Conservation (phyloP, 768 basidiomycete species). For the Trametopsis cervina region DNA sequence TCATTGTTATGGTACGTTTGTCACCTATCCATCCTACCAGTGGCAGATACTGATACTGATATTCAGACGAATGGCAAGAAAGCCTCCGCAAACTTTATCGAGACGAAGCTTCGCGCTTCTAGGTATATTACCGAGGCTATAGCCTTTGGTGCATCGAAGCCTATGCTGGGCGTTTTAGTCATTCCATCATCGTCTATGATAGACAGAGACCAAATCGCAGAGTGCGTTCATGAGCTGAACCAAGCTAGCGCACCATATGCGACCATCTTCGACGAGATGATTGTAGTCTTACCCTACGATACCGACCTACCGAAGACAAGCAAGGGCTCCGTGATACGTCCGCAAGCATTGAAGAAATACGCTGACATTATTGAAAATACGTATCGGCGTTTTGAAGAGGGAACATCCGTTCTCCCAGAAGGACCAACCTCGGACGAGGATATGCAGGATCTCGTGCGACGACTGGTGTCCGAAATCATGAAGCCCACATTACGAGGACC, state of each 20-base stretch:
- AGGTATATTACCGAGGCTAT: constrained; percentile 7
- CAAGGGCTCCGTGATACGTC: constrained; percentile 9
- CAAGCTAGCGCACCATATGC: constrained; percentile 3
- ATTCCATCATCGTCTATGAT: constrained; percentile 2
- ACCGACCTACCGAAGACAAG: constrained; percentile 6
- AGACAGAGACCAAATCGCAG: not conserved
- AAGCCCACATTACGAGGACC: not conserved
- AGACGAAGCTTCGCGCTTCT: constrained; percentile 6
- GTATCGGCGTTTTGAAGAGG: constrained; percentile 4
- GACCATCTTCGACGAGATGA: not conserved
- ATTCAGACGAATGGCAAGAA: constrained; percentile 9
- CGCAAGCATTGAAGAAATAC: constrained; percentile 2
- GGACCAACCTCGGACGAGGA: not conserved
- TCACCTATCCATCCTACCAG: not conserved
- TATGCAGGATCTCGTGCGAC: not conserved
- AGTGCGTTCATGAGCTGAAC: constrained; percentile 1
- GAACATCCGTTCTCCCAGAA: not conserved
- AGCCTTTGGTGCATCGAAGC: constrained; percentile 6
- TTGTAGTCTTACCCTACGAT: not conserved
- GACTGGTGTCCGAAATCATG: not conserved
- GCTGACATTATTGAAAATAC: constrained; percentile 2
- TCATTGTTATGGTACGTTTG: constrained; percentile 5
- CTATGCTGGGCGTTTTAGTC: constrained; percentile 3
- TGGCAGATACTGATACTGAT: not conserved
- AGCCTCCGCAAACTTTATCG: constrained; percentile 8